Evolutionary conservation across 2,329 filamentous ascomycete species (phyloP).

Genomic region (Purpureocillium lavendulum): DNA sequence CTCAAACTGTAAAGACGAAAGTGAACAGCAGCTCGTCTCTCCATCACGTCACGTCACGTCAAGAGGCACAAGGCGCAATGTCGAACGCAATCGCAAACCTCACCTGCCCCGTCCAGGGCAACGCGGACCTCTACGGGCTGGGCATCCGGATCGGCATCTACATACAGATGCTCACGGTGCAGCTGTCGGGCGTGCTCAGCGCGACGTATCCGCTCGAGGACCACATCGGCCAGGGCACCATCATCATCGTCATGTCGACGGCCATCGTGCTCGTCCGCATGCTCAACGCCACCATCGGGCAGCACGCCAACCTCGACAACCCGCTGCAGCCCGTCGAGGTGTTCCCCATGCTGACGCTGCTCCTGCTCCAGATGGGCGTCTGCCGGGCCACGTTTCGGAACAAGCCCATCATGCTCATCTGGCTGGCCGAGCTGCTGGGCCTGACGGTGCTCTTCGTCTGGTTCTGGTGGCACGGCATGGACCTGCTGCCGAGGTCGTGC

Average conservation of each 20-base stretch:
- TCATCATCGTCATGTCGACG: conserved; percentile 14
- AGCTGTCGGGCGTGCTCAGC: conserved; percentile 12
- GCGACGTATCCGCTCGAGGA: conserved; percentile 11
- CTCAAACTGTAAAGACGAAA: too few species aligned
- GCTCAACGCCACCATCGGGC: conserved; percentile 3
- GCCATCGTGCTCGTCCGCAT: conserved; percentile 11
- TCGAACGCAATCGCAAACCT: neutral
- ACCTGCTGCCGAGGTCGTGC: conserved; percentile 10
- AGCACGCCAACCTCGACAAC: neutral
- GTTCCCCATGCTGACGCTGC: conserved; percentile 13
- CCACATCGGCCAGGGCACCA: conserved; percentile 11
- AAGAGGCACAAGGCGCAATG: neutral
- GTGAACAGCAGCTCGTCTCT: too few species aligned
- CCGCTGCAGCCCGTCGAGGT: conserved; percentile 13
- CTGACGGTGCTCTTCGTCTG: conserved; percentile 11
- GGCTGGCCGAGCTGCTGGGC: conserved; percentile 9
- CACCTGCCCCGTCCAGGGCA: conserved; percentile 11
- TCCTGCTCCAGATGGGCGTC: conserved; percentile 12
- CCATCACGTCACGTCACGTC: too few species aligned
- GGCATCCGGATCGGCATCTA: conserved; percentile 19
- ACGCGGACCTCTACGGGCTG: conserved; percentile 17
- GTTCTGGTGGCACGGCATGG: conserved; percentile 17
- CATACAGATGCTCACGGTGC: conserved; percentile 16
- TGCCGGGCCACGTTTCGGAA: conserved; percentile 9
- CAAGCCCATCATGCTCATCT: conserved; percentile 10